Evolutionary conservation across 306 rosid genomes (phyloP), one percentile per base, ranked within the genome.

Genomic region (Hylodesmum podocarpum): DNA sequence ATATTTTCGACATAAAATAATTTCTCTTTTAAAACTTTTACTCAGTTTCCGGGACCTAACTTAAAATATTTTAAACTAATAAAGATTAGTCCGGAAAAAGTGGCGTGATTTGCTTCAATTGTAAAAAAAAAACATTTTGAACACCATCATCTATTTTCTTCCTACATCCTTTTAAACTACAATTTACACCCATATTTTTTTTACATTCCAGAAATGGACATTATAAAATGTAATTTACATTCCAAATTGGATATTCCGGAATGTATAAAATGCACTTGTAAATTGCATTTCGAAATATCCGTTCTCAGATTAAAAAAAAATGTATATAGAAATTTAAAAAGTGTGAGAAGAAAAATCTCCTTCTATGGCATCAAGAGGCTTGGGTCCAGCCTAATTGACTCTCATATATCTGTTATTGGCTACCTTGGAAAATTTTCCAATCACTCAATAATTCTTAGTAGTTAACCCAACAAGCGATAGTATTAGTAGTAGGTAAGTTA

Each of bases 31-130:
- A 50, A 16, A 19, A 50, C 11, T 19, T 50, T 46, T 3, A 2
- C 21, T 46, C 53, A 46, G 14, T 18, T 43, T 6, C n/a, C 14
- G 37, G 53, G 63, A 21, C 34, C 8, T 9, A 65, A n/a, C n/a
- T 66, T 70, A 44, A 44, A 27, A 25, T 47, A 40, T 72, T 47
- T 51, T 55, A 80, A 59, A 78, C 66, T 75, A 62, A 80, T 49
- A 67, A 76, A 66, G 6, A 33, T 4, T 33, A 55, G 58, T 59
- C 19, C 41, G 70, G 81, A 46, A 80, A 49, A 77, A 77, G 21
- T 25, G 73, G 19, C 43, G 3, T 46, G 66, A 65, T 67, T 61
- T 44, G 78, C 28, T 9, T 5, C 36, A 16, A 24, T 16, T 31
- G 29, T 24, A 19, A 14, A 53, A 22, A n/a, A n/a, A n/a, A n/a